Evolutionary conservation across 2,329 filamentous ascomycete genomes (phyloP), one percentile per base, ranked within the genome.

Genomic region (Phyllosticta paracitricarpa): DNA sequence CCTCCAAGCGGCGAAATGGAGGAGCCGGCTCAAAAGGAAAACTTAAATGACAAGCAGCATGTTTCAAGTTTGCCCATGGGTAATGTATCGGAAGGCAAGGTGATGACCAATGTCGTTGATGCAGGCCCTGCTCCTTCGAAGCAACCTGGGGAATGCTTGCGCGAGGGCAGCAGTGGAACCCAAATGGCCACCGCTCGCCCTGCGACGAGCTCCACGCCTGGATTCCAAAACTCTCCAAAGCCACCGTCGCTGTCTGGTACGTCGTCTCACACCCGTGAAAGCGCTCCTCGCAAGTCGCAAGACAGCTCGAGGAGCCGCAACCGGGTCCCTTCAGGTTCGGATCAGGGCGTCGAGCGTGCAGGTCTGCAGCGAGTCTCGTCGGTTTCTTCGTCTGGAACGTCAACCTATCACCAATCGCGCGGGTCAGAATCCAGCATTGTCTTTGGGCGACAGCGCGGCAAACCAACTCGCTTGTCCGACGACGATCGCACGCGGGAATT

Each of bases 401-500:
- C 70, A 17, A 66, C 70, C 51, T 64, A 70, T 8, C 69, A 74
- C n/a, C 69, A 64, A 35, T 67, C 66, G 28, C 70, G 70, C 26
- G 69, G 72, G 40, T 75, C 73, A 0, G 68, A 71, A 26, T 65
- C 66, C 2, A 74, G 72, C 61, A 60, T 70, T 24, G 66, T 68
- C 24, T 66, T 70, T 14, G 67, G 70, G 8, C 67, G 70, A 10
- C 65, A 65, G 9, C 22, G 52, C 52, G 52, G 19, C 40, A 54
- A 48, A n/a, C 53, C 58, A 2, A 66, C 65, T 14, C 70, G 72
- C 52, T 68, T 73, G 68, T 74, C 73, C 10, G 71, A 74, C 56
- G 73, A 75, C 62, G 72, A 73, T 61, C 68, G 72, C 14, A 66
- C 70, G 59, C 72, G 73, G 12, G 76, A 80, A 63, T 81, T 81